A percentile compares a stretch with the other conserved stretches of the same genome.
phyloP scores from a whole-genome alignment of 352 stramenopile species.

The Globisporangium yorkense region DNA sequence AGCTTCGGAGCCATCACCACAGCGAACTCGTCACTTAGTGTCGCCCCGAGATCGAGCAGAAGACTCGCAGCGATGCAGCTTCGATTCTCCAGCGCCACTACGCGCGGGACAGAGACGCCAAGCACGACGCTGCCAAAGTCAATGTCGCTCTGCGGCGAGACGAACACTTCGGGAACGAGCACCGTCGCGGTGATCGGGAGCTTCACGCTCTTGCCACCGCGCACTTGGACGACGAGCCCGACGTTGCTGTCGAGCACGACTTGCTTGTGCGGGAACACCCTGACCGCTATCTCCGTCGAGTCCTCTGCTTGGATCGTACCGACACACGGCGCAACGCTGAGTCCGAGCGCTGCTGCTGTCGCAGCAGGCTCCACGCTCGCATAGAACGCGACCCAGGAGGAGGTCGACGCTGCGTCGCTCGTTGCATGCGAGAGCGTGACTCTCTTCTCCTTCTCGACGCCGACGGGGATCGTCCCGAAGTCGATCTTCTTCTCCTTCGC shows the following conservation, averaged over 20 bases:
- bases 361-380: constrained; percentile 47
- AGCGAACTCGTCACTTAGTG: constrained; percentile 57
- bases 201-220: constrained; percentile 62
- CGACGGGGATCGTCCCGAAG: constrained; percentile 77
- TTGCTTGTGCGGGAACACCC: constrained; percentile 46
- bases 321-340: constrained; percentile 37
- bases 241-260: constrained; percentile 36
- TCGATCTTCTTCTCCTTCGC: constrained; percentile 75
- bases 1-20: constrained; percentile 46
- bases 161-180: constrained; percentile 75
- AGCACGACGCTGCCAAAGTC: constrained; percentile 85
- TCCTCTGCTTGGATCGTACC: constrained; percentile 47
- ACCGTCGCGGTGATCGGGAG: constrained; percentile 58
- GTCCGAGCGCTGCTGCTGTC: constrained; percentile 24
- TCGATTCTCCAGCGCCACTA: constrained; percentile 75
- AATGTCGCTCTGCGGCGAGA: constrained; percentile 29
- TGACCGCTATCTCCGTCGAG: constrained; percentile 41
- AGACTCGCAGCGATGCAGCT: constrained; percentile 75
- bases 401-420: constrained; percentile 8
- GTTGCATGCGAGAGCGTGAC: constrained; percentile 36
- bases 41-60: constrained; percentile 54
- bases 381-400: constrained; percentile 30
- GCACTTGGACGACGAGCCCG: constrained; percentile 52
- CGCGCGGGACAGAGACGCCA: constrained; percentile 52
- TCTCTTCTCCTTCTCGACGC: constrained; percentile 56